phyloP scores from a whole-genome alignment of 148 eudicot genomes.

The Chenopodium berlandieri region DNA sequence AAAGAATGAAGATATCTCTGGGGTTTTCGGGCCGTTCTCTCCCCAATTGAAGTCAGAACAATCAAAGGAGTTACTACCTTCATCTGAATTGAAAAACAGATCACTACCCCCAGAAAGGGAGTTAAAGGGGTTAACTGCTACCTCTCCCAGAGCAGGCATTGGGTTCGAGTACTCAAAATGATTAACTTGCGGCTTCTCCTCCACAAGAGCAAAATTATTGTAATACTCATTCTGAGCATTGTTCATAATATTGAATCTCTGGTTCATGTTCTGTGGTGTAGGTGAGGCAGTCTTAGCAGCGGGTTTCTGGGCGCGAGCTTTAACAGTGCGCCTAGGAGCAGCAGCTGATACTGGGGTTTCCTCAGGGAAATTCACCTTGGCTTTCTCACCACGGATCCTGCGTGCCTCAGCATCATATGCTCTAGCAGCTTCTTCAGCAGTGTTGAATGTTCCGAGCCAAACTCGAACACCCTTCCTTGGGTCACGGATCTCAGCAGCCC shows the following conservation, averaged over 20 bases:
- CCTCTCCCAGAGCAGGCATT: conserved; percentile 27
- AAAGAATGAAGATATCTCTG: conserved; percentile 75
- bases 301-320: conserved; percentile 36
- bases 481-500: conserved; percentile 99
- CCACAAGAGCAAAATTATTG: conserved; percentile 35
- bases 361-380: conserved; percentile 91
- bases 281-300: conserved; percentile 28
- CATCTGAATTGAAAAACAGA: conserved; percentile 55
- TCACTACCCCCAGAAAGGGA: conserved; percentile 33
- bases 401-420: conserved; percentile 98
- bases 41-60: conserved; percentile 79
- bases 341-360: conserved; percentile 31
- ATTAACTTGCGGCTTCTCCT: conserved; percentile 59
- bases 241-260: conserved; percentile 31
- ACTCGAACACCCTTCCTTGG: conserved; percentile 92
- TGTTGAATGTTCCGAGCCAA: conserved; percentile 98
- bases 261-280: conserved; percentile 34
- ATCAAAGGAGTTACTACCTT: conserved; percentile 76
- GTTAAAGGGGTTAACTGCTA: conserved; percentile 29
- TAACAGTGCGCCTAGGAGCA: conserved; percentile 37
- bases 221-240: conserved; percentile 29
- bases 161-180: conserved; percentile 31
- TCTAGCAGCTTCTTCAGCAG: conserved; percentile 99
- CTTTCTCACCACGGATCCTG: conserved; percentile 89
- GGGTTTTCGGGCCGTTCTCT: conserved; percentile 55